phyloP scores from a whole-genome alignment of 805 yeast genomes.

The Nakazawaea wyomingensis region DNA sequence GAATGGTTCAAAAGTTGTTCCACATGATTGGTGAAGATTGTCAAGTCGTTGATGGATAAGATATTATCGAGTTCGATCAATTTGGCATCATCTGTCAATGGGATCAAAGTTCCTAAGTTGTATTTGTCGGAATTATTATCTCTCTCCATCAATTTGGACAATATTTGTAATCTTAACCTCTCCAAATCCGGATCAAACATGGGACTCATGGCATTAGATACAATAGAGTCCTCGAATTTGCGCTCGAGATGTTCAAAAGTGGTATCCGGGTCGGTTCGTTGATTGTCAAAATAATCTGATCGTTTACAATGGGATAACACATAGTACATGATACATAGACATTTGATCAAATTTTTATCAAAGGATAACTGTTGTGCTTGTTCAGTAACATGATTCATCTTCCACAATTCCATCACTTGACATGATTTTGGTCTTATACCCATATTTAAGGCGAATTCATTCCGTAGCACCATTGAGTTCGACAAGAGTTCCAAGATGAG shows the following conservation, averaged over 20 bases:
- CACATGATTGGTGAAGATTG: not conserved
- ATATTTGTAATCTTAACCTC: constrained; percentile 14
- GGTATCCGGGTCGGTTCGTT: not conserved
- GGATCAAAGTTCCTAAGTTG: not conserved
- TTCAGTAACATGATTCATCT: not conserved
- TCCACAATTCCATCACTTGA: not conserved
- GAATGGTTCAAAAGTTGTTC: not conserved
- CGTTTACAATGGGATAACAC: too few relatives aligned
- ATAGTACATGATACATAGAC: not conserved
- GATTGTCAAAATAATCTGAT: too few relatives aligned
- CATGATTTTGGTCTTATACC: constrained; percentile 16
- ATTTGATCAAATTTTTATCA: constrained; percentile 1
- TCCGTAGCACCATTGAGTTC: constrained; percentile 15
- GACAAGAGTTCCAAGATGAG: constrained; percentile 21
- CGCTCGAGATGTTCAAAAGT: not conserved
- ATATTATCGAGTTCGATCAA: not conserved
- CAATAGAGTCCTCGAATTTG: not conserved
- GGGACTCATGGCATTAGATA: constrained; percentile 3
- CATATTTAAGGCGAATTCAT: constrained; percentile 18
- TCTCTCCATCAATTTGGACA: constrained; percentile 1
- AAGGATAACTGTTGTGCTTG: not conserved
- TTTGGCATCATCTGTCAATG: not conserved
- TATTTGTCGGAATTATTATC: not conserved
- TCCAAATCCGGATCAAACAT: constrained; percentile 18
- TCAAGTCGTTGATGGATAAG: constrained; percentile 2